Base-by-base conservation (phyloP, 2,329 filamentous ascomycete genomes). In the Magnaporthiopsis rhizophila region DNA sequence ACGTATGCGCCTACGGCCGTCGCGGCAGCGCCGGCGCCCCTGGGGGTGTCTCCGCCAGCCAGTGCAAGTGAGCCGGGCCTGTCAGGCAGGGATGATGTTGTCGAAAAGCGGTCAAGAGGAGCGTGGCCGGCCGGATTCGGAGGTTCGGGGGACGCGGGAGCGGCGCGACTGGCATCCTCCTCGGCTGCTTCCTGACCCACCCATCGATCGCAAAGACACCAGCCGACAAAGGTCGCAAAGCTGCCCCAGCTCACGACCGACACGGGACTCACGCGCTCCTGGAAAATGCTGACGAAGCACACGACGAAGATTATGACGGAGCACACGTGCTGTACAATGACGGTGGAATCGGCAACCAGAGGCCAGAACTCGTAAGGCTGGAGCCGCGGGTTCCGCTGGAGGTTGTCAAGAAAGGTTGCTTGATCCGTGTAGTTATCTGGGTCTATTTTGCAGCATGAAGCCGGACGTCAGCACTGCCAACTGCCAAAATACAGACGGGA, bases 381-480 rank as follows among this genome's bases (percentile, higher is more conserved):
- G 63, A 98, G 84, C 57, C 93, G 88, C 5, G 94, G 94, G 74
- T 99, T 99, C 61, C 93, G 87, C 76, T 99, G 94, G 24, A 99
- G 86, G 71, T 96, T 92, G 73, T 97, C 94, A 69, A 99, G 88
- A 71, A 99, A 99, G 1, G 95, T 98, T 66, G 91, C 91, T 73
- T 95, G 92, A 74, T 99, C 95, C 57, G 95, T 98, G 74, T 98
- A 98, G 76, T 99, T 99, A 76, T 99, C 95, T n/a, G 95, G 93
- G 73, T 96, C 91, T 93, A 69, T 45, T 58, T 13, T 21, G 13
- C 66, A 61, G 12, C 21, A n/a, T 18, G 26, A 4, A n/a, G 21
- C 21, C 24, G 0, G 15, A 11, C 30, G 38, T 15, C 61, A 63
- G 26, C 60, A 38, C 45, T 61, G 26, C 65, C 58, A 36, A 59